These are phyloP conservation scores for Tetracladium maxilliforme DNA, from an alignment of 2,329 filamentous ascomycete species.

Conservation along the genomic window DNA sequence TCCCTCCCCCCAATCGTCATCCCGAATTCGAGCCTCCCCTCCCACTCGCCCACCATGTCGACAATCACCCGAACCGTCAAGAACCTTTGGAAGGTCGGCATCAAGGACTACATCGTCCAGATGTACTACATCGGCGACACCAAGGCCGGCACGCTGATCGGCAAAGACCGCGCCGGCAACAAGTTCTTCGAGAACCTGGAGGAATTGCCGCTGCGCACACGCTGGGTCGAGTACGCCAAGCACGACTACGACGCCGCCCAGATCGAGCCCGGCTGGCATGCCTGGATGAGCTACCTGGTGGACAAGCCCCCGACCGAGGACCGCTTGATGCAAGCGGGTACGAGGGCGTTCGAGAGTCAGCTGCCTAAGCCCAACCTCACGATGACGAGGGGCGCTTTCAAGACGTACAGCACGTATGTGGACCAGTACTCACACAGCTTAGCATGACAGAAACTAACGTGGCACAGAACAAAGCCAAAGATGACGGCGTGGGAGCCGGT, in stretches of 20 bases:
- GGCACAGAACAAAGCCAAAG: conserved; percentile 31
- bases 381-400: conserved; percentile 64
- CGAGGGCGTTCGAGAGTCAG: conserved; percentile 62
- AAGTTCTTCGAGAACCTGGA: conserved; percentile 89
- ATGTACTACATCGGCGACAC: conserved; percentile 61
- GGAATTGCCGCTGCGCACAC: conserved; percentile 74
- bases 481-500: conserved; percentile 33
- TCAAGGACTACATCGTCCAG: conserved; percentile 46
- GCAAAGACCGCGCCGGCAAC: conserved; percentile 82
- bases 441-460: background rate
- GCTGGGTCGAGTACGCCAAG: conserved; percentile 95
- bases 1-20: no score
- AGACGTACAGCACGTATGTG: conserved; percentile 88
- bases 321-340: conserved; percentile 48
- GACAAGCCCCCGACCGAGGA: conserved; percentile 76
- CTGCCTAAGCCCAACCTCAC: conserved; percentile 64
- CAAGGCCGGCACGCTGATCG: conserved; percentile 80
- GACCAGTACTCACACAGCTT: conserved; percentile 28
- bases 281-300: conserved; percentile 89
- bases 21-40: no score
- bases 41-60: conserved; percentile 57
- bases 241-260: conserved; percentile 71
- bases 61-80: conserved; percentile 73
- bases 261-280: conserved; percentile 94
- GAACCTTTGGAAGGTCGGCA: conserved; percentile 74